Evolutionary conservation across 2,329 filamentous ascomycete species (phyloP), one percentile per base, ranked within the genome.

Genomic region (Fusarium tupiense): DNA sequence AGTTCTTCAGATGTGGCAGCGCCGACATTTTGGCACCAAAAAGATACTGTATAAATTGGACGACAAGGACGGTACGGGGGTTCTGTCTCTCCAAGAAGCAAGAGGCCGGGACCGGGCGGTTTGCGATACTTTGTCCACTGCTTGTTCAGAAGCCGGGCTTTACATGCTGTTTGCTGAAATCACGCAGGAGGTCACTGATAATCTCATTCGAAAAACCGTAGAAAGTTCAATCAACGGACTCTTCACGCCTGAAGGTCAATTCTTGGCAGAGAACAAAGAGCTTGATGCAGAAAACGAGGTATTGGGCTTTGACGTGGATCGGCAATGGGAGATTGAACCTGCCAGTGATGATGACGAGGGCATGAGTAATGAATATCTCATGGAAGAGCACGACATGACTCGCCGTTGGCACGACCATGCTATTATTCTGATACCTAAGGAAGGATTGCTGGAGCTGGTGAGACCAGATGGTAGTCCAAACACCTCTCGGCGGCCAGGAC

Each of bases 81-180:
- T 52, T 8, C 19, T 38, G 11, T 68, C 46, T 12, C 26, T 73
- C 16, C 29, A 20, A 19, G 64, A 60, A n/a, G 40, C 35, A 46
- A 49, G 44, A 22, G 59, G 20, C 13, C 58, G 56, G 2, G 64
- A 74, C 17, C 19, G 16, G 12, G 65, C 54, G 19, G 59, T 74
- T 8, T 66, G 71, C 11, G 50, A 64, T 24, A 17, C 40, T 3
- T 40, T 74, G 17, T 38, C 52, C 20, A 24, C 31, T 12, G 49
- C 62, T 10, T 69, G 72, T 24, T 26, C 59, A 8, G 33, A 52
- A 20, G 61, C 47, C 13, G 61, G 68, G 4, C 59, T 69, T 31
- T 72, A 63, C 31, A 60, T 74, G 29, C 22, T 74, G 10, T 43
- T 74, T 19, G 71, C 67, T 12, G 58, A 61, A 22, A 40, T 72